Evolutionary conservation across 352 stramenopile genomes (phyloP).

Genomic region (Globisporangium irregulare): DNA sequence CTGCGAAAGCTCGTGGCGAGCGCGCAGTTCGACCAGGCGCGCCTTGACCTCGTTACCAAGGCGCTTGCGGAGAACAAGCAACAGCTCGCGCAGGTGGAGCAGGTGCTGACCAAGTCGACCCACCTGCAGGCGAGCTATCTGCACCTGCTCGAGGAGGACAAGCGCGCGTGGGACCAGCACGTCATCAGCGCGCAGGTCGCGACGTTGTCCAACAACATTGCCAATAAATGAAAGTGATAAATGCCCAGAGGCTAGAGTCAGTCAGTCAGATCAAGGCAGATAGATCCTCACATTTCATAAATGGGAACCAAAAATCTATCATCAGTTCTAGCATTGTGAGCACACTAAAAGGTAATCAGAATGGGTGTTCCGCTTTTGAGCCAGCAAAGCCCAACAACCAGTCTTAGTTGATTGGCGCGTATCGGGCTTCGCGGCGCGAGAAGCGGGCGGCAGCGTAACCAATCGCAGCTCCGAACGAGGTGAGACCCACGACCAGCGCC

Average conservation of each 20-base stretch:
- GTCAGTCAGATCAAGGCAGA: too few relatives aligned
- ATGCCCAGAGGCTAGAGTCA: too few relatives aligned
- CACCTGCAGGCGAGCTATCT: constrained; percentile 68
- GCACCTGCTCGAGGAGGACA: constrained; percentile 41
- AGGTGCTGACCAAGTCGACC: constrained; percentile 65
- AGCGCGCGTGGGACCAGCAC: constrained; percentile 12
- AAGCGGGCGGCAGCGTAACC: constrained; percentile 15
- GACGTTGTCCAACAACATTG: not conserved
- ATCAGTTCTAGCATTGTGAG: not conserved
- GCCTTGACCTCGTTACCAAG: constrained; percentile 38
- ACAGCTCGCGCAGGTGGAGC: constrained; percentile 46
- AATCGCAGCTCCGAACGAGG: constrained; percentile 17
- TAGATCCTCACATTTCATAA: too few relatives aligned
- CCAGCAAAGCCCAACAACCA: not conserved
- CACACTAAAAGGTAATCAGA: not conserved
- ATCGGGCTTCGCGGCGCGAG: constrained; percentile 8
- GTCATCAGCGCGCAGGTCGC: constrained; percentile 4
- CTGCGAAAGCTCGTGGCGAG: constrained; percentile 52
- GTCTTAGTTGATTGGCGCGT: constrained; percentile 20
- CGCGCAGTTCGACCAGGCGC: constrained; percentile 54
- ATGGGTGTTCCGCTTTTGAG: not conserved
- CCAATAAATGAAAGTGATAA: not conserved
- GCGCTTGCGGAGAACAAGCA: constrained; percentile 34
- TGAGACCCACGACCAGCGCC: constrained; percentile 12
- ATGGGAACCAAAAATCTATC: not conserved